Conservation (phyloP, 768 basidiomycete genomes). For the Mycena indigotica region DNA sequence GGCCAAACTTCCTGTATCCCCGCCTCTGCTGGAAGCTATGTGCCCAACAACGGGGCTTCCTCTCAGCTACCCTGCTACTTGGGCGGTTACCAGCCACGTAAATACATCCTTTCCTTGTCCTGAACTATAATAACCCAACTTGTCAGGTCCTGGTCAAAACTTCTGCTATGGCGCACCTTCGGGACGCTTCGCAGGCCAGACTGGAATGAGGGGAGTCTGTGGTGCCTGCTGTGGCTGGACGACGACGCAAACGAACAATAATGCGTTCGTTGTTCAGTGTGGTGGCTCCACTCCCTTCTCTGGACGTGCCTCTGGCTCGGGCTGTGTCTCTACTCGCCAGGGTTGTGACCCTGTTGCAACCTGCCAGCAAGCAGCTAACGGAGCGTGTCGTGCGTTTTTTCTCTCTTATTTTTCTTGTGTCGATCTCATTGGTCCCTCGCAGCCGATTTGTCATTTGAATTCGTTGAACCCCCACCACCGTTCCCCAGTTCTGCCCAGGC, state of each 20-base stretch:
- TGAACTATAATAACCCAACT: neutral
- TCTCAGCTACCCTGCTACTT: neutral
- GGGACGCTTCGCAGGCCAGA: slow-evolving; percentile 8
- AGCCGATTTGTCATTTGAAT: too few species aligned
- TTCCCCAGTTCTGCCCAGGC: too few species aligned
- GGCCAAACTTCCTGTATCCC: neutral
- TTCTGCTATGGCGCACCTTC: slow-evolving; percentile 7
- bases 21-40: neutral
- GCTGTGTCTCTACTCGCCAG: slow-evolving; percentile 3
- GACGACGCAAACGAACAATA: neutral
- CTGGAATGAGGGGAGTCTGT: slow-evolving; percentile 6
- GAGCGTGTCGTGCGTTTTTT: slow-evolving; percentile 8
- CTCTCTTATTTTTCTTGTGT: neutral
- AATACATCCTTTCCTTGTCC: neutral
- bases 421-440: too few species aligned
- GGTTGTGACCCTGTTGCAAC: neutral
- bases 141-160: neutral
- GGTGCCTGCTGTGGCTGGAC: slow-evolving; percentile 14
- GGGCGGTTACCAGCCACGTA: slow-evolving; percentile 10
- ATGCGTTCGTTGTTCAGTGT: slow-evolving; percentile 7
- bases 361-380: slow-evolving; percentile 2
- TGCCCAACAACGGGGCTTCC: neutral
- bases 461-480: too few species aligned
- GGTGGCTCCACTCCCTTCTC: slow-evolving; percentile 3
- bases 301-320: neutral